These are phyloP conservation scores for Yarrowia sp. DNA, from an alignment of 805 yeast genomes.

Conservation along the genomic window DNA sequence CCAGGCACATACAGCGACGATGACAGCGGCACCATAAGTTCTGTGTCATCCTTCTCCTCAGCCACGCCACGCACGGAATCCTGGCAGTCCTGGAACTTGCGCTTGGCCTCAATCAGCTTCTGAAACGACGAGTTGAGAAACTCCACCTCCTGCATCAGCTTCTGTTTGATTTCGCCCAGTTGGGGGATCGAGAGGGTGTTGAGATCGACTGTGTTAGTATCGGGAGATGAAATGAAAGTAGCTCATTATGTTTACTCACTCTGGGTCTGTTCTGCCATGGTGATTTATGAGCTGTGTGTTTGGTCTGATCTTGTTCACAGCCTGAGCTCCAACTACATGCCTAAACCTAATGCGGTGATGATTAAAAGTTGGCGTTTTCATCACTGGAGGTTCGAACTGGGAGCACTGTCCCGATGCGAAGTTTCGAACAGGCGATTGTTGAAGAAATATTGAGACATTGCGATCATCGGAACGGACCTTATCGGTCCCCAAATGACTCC, in stretches of 20 bases:
- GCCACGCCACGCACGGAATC: constrained; percentile 59
- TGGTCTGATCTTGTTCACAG: neutral
- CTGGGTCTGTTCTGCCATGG: constrained; percentile 24
- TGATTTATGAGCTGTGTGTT: neutral
- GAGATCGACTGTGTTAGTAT: constrained; percentile 51
- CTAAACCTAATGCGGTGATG: neutral
- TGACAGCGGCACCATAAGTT: constrained; percentile 80
- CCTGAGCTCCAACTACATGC: neutral
- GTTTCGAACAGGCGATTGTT: no score
- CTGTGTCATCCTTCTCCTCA: constrained; percentile 36
- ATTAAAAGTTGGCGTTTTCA: neutral
- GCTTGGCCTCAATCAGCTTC: constrained; percentile 78
- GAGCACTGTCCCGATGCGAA: no score
- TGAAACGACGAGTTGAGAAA: constrained; percentile 80
- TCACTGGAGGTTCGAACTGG: neutral
- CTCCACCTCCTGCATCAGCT: constrained; percentile 78
- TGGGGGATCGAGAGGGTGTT: constrained; percentile 77
- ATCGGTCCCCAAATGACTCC: no score
- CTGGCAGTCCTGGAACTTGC: constrained; percentile 77
- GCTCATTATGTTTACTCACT: constrained; percentile 4
- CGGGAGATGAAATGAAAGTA: neutral
- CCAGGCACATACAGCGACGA: constrained; percentile 90
- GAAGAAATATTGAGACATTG: no score
- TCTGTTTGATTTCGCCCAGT: constrained; percentile 74
- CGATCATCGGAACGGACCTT: no score